A percentile compares a stretch with the other conserved stretches of the same genome.
phyloP scores from a whole-genome alignment of 1,284 basidiomycete genomes.

The Puccinia horiana region DNA sequence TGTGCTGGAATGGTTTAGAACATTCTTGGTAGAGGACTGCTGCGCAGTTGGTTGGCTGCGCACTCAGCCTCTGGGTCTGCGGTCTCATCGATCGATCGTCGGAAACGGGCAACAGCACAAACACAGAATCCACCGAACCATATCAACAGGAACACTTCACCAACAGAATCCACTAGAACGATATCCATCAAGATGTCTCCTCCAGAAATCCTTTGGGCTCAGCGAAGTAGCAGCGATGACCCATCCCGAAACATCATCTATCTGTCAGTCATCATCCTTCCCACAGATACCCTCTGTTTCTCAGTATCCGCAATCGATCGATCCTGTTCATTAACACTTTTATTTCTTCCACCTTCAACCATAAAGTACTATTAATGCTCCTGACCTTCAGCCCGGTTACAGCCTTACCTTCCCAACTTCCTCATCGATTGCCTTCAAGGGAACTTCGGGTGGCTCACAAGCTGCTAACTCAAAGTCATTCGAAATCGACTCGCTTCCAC shows the following conservation, averaged over 20 bases:
- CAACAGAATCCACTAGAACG: not conserved
- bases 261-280: conserved; percentile 13
- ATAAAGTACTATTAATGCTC: conserved; percentile 41
- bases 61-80: too few species aligned
- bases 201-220: conserved; percentile 49
- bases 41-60: too few species aligned
- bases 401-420: conserved; percentile 30
- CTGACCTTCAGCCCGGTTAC: conserved; percentile 38
- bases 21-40: too few species aligned
- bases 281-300: not conserved
- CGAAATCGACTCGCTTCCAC: conserved; percentile 24
- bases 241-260: conserved; percentile 27
- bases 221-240: conserved; percentile 38
- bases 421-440: conserved; percentile 38
- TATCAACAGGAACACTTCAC: not conserved
- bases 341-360: not conserved
- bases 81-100: too few species aligned
- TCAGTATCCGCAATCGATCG: not conserved
- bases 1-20: too few species aligned
- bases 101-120: not conserved
- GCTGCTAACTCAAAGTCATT: conserved; percentile 2
- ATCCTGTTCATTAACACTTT: not conserved
- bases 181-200: not conserved
- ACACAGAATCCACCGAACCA: not conserved
- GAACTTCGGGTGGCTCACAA: conserved; percentile 16